Base-by-base conservation (phyloP, 371 early-diverging fungal species). In the Mortierella sp. region DNA sequence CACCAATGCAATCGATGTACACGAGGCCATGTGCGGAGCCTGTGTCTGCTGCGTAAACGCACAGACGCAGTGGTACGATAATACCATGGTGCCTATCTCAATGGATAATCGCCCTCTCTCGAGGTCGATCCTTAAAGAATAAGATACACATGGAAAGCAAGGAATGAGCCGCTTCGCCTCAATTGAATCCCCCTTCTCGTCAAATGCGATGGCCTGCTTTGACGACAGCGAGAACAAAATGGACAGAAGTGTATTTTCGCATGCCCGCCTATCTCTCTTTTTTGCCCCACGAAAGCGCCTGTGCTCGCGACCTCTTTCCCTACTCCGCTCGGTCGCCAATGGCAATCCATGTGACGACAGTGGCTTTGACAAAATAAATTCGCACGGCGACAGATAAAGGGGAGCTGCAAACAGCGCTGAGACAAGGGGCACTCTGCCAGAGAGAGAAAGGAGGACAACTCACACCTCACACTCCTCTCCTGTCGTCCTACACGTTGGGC, bases 211-310 rank as follows among this genome's bases (percentile, higher is more conserved):
- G 14, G 14, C 29, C 60, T 58, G 60, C 32, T 60, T 60, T 60
- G 60, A 60, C 32, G 60, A 32, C 60, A 60, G 11, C 14, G 14
- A 60, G 60, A 32, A 60, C 12, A 60, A 4, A 55, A 55, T 10
- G 4, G 32, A 60, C 14, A 60, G 11, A 24, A 24, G 3, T 4
- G 12, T 14, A 51, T 29, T 12, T 12, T 29, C 3, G 29, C 18
- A 12, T 71, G 49, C 51, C 6, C 35, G 14, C 46, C 41, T 46
- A 11, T 46, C 29, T 27, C 8, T 43, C 21, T 27, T 14, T 35
- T 46, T 46, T 71, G 48, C 48, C 48, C 44, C 70, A 44, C 70
- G 70, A 58, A 29, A 29, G 54, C 14, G 58, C 58, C 58, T 58
- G 58, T 58, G 58, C 38, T 70, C 70, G 41, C 43, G 27, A 35